Percentiles rank a stretch among this genome's conserved stretches.
Conservation (phyloP, 257 asterid species). For the Solanum bulbocastanum region DNA sequence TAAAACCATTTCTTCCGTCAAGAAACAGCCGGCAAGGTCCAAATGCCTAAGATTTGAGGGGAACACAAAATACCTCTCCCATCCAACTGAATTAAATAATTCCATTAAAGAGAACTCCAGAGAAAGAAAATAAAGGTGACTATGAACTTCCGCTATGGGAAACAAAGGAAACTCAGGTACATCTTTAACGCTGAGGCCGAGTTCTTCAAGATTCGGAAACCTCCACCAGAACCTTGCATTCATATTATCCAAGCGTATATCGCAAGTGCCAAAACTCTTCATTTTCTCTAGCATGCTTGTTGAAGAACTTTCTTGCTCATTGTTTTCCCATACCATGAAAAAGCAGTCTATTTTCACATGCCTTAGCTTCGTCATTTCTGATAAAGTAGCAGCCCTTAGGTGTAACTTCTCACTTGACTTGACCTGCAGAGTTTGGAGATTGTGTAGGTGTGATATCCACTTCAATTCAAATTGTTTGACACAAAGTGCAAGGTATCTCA, state of each 20-base stretch:
- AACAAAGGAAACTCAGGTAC: too few relatives aligned
- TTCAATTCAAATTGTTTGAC: not conserved
- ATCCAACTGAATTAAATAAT: not conserved
- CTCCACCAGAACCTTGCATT: not conserved
- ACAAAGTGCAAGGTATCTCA: not conserved
- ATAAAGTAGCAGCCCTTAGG: too few relatives aligned
- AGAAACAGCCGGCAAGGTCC: not conserved
- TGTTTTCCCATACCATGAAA: not conserved
- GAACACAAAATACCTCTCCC: not conserved
- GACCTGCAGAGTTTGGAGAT: not conserved
- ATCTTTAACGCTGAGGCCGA: accelerated
- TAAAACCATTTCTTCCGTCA: not conserved
- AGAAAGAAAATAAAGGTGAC: not conserved
- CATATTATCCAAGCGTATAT: not conserved
- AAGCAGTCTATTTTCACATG: too few relatives aligned
- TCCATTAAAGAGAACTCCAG: accelerated
- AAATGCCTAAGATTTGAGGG: not conserved
- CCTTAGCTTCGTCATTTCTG: too few relatives aligned
- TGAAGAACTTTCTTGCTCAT: not conserved
- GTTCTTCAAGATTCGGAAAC: not conserved
- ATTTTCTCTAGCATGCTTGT: not conserved
- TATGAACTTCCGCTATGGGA: not conserved
- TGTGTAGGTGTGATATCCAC: not conserved
- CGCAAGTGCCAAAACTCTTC: not conserved
- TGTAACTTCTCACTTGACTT: too few relatives aligned